These are phyloP conservation scores for Pisolithus albus DNA, from an alignment of 768 basidiomycete genomes.

Conservation along the genomic window DNA sequence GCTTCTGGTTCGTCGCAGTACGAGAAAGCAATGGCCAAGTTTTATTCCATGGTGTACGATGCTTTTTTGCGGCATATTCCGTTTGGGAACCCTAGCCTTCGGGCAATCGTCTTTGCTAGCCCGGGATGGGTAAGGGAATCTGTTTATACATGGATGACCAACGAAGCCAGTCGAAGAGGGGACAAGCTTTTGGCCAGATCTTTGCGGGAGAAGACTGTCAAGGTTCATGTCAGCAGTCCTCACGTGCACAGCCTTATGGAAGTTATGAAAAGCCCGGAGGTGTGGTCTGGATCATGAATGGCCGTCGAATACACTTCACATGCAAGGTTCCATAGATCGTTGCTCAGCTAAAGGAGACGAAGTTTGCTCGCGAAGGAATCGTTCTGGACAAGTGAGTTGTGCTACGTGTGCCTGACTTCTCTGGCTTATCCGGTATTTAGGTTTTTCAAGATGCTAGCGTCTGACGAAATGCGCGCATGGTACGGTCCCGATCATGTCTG, in stretches of 20 bases:
- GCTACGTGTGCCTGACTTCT: not conserved
- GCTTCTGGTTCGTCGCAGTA: slow-evolving; percentile 75
- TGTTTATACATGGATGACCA: slow-evolving; percentile 76
- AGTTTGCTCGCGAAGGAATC: slow-evolving; percentile 91
- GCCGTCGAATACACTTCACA: not conserved
- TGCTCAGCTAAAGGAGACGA: slow-evolving; percentile 82
- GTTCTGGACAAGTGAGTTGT: slow-evolving; percentile 72
- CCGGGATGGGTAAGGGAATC: slow-evolving; percentile 94
- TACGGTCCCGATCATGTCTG: slow-evolving; percentile 94
- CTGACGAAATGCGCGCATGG: slow-evolving; percentile 95
- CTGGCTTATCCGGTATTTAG: slow-evolving; percentile 33
- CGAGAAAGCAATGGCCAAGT: slow-evolving; percentile 84
- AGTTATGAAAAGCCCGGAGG: slow-evolving; percentile 91
- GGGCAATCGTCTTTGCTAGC: slow-evolving; percentile 92
- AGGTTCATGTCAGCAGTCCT: slow-evolving; percentile 85
- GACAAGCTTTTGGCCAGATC: slow-evolving; percentile 80
- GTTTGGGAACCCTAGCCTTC: slow-evolving; percentile 60
- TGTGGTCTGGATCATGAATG: slow-evolving; percentile 24
- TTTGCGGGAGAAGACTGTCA: slow-evolving; percentile 75
- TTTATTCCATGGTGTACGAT: slow-evolving; percentile 79
- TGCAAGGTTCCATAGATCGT: slow-evolving; percentile 43
- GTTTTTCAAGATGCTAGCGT: slow-evolving; percentile 96
- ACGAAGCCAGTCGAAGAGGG: slow-evolving; percentile 70
- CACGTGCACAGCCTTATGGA: slow-evolving; percentile 96
- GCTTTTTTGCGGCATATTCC: slow-evolving; percentile 89